These are phyloP conservation scores for Penicillium fuscoglaucum DNA, from an alignment of 2,329 filamentous ascomycete species.

Conservation along the genomic window DNA sequence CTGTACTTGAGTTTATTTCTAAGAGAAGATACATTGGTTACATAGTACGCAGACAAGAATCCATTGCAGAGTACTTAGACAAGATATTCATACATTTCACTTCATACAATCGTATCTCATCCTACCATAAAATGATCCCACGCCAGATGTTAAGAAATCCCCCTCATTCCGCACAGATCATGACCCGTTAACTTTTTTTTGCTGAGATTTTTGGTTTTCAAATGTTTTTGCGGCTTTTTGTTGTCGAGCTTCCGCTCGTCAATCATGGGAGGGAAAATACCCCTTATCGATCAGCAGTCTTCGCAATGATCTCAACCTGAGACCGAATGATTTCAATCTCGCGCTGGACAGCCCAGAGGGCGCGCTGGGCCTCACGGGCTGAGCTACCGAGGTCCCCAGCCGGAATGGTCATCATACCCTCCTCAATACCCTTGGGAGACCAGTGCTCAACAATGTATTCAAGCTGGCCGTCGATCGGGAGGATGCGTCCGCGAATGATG, in stretches of 20 bases:
- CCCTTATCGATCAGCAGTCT: background rate
- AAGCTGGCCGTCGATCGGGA: slow-evolving; percentile 4
- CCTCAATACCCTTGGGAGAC: slow-evolving; percentile 10
- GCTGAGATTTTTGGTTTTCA: background rate
- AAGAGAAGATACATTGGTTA: background rate
- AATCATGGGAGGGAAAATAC: background rate
- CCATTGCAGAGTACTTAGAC: background rate
- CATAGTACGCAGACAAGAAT: background rate
- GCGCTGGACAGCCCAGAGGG: slow-evolving; percentile 5
- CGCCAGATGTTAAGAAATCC: background rate
- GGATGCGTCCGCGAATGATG: slow-evolving; percentile 2
- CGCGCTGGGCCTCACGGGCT: slow-evolving; percentile 8
- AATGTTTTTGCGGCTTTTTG: background rate
- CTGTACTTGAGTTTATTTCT: background rate
- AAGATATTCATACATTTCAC: slow-evolving; percentile 1
- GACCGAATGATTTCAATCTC: slow-evolving; percentile 9
- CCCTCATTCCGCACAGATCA: background rate
- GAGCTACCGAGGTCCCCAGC: background rate
- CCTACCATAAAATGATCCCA: background rate
- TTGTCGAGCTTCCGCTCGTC: background rate
- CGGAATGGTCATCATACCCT: background rate
- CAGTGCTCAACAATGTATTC: slow-evolving; percentile 2
- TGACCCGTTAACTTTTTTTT: background rate
- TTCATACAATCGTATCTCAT: slow-evolving; percentile 3
- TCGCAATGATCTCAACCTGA: slow-evolving; percentile 5